Conservation (phyloP, 2,329 filamentous ascomycete genomes). For the Scytalidium lignicola region DNA sequence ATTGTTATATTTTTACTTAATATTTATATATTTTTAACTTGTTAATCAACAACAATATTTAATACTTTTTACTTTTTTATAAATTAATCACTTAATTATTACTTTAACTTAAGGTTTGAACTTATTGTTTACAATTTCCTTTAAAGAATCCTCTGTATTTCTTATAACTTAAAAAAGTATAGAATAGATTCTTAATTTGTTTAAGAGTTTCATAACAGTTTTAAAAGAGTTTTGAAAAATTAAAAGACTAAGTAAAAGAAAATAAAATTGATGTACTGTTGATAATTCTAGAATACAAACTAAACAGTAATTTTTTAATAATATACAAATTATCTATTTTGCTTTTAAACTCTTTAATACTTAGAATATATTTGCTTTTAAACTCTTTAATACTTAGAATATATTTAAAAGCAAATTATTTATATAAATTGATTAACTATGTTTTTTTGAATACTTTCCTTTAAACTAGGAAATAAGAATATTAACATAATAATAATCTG, state of each 20-base stretch:
- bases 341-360: background rate
- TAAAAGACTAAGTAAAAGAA: background rate
- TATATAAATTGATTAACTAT: background rate
- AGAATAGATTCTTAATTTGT: background rate
- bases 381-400: background rate
- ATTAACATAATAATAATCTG: background rate
- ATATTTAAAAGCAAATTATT: slow-evolving; percentile 1
- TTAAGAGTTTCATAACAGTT: background rate
- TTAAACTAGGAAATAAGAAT: background rate
- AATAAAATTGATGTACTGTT: background rate
- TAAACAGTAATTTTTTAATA: slow-evolving; percentile 1
- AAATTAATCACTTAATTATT: no score
- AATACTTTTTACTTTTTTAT: no score
- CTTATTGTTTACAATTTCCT: background rate
- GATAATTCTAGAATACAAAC: background rate
- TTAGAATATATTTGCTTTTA: background rate
- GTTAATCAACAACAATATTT: no score
- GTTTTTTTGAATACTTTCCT: background rate
- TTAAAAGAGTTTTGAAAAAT: background rate
- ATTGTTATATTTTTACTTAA: no score
- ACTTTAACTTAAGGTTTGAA: no score
- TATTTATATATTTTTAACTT: no score
- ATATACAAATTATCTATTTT: slow-evolving; percentile 1
- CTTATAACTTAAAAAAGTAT: background rate
- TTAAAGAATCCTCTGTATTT: background rate